Percentiles rank a stretch among this genome's conserved stretches.
Conservation (phyloP, 2,329 filamentous ascomycete species). For the Alternaria panax region DNA sequence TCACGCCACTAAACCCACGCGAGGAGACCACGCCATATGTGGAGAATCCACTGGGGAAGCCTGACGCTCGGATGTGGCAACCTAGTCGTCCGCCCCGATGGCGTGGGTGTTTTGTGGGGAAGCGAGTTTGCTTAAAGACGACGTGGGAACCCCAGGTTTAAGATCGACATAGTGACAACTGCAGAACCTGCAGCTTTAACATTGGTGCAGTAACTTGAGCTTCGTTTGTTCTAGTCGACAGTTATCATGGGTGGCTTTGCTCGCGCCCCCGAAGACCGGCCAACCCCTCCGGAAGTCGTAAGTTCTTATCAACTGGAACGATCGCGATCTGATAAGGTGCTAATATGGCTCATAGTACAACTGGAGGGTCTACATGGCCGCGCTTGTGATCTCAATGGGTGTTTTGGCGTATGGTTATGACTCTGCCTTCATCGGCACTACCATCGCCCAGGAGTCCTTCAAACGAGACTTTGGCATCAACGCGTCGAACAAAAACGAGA, state of each 20-base stretch:
- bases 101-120: slow-evolving; percentile 30
- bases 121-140: slow-evolving; percentile 27
- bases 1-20: slow-evolving; percentile 20
- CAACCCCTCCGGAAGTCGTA: slow-evolving; percentile 62
- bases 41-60: slow-evolving; percentile 28
- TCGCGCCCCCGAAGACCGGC: slow-evolving; percentile 62
- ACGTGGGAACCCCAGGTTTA: slow-evolving; percentile 32
- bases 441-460: slow-evolving; percentile 60
- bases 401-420: slow-evolving; percentile 58
- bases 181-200: slow-evolving; percentile 6
- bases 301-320: slow-evolving; percentile 10
- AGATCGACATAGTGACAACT: slow-evolving; percentile 20
- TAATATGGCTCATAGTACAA: slow-evolving; percentile 51
- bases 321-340: not conserved
- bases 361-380: slow-evolving; percentile 59
- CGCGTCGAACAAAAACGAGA: slow-evolving; percentile 47
- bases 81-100: slow-evolving; percentile 15
- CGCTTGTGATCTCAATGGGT: slow-evolving; percentile 59
- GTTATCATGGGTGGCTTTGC: slow-evolving; percentile 50
- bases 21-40: slow-evolving; percentile 20
- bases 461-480: slow-evolving; percentile 52
- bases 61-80: slow-evolving; percentile 22
- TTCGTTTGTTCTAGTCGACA: not conserved
- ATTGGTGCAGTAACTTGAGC: not conserved
- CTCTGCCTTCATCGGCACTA: slow-evolving; percentile 63